Evolutionary conservation across 2,329 filamentous ascomycete genomes (phyloP).

Genomic region (Periglandula ipomoeae): DNA sequence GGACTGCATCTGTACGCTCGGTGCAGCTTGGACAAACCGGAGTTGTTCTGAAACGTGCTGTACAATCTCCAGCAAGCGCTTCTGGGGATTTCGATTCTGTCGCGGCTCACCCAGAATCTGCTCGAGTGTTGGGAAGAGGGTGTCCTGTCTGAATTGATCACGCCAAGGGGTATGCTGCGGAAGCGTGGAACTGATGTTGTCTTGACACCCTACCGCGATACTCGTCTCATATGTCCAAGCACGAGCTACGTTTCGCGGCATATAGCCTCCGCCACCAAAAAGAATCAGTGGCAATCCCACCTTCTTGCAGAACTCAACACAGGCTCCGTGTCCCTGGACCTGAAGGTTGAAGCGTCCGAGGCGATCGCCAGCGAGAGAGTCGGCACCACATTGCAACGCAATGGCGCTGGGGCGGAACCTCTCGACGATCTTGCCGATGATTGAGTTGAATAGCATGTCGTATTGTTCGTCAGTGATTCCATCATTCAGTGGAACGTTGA

Average conservation of each 20-base stretch:
- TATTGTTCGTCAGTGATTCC: conserved; percentile 91
- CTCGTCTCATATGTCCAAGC: conserved; percentile 97
- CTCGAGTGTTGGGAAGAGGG: conserved; percentile 79
- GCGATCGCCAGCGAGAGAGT: conserved; percentile 86
- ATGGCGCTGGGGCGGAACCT: conserved; percentile 86
- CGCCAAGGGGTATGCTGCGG: conserved; percentile 77
- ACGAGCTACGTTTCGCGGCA: conserved; percentile 88
- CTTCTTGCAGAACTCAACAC: conserved; percentile 80
- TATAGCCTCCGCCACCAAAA: conserved; percentile 93
- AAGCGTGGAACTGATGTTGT: conserved; percentile 62
- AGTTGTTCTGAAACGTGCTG: conserved; percentile 77
- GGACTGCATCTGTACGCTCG: conserved; percentile 75
- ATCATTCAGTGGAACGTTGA: conserved; percentile 86
- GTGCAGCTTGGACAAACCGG: conserved; percentile 73
- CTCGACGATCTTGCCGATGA: conserved; percentile 70
- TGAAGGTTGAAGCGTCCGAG: conserved; percentile 95
- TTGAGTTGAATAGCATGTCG: conserved; percentile 69
- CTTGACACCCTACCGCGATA: conserved; percentile 69
- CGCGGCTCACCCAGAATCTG: conserved; percentile 57
- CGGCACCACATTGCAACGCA: conserved; percentile 90
- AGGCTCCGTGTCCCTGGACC: conserved; percentile 86
- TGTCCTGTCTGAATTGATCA: conserved; percentile 80
- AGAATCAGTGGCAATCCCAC: conserved; percentile 75
- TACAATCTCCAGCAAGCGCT: conserved; percentile 67
- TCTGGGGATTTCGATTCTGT: conserved; percentile 70